A percentile compares a stretch with the other conserved stretches of the same genome.
Conservation (phyloP, 768 basidiomycete species). For the Macrolepiota fuliginosa region DNA sequence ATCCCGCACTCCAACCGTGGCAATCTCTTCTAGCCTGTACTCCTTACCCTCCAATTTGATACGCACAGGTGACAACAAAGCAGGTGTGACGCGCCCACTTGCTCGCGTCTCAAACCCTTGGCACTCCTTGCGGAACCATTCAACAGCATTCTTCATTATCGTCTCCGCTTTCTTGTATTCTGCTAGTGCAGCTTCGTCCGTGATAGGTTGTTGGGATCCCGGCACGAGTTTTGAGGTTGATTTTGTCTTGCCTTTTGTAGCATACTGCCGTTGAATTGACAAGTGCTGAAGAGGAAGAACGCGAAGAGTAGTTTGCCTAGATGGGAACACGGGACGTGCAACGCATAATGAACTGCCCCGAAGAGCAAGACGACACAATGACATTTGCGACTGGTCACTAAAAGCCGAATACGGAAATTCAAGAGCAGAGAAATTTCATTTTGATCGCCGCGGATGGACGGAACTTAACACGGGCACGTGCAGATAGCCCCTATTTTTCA, state of each 20-base stretch:
- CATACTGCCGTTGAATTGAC: conserved; percentile 21
- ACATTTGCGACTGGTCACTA: not conserved
- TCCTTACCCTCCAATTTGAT: conserved; percentile 43
- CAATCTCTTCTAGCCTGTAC: conserved; percentile 62
- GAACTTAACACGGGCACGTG: not conserved
- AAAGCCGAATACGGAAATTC: not conserved
- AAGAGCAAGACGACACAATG: conserved; percentile 6
- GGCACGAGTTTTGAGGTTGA: conserved; percentile 64
- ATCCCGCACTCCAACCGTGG: conserved; percentile 79
- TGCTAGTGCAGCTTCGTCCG: conserved; percentile 46
- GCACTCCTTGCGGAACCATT: conserved; percentile 77
- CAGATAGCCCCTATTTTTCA: not conserved
- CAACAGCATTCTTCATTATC: conserved; percentile 63
- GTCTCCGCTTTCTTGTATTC: conserved; percentile 64
- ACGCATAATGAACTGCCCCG: not conserved
- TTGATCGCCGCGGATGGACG: not conserved
- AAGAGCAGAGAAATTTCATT: not conserved
- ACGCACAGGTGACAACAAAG: conserved; percentile 64
- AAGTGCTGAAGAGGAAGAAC: not conserved
- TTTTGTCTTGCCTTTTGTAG: conserved; percentile 36
- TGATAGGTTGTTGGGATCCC: conserved; percentile 61
- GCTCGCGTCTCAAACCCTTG: conserved; percentile 70
- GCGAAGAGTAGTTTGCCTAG: not conserved
- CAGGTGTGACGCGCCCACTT: conserved; percentile 73
- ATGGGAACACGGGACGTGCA: not conserved